phyloP scores from a whole-genome alignment of 1,284 basidiomycete species.

The Ganoderma meredithae region DNA sequence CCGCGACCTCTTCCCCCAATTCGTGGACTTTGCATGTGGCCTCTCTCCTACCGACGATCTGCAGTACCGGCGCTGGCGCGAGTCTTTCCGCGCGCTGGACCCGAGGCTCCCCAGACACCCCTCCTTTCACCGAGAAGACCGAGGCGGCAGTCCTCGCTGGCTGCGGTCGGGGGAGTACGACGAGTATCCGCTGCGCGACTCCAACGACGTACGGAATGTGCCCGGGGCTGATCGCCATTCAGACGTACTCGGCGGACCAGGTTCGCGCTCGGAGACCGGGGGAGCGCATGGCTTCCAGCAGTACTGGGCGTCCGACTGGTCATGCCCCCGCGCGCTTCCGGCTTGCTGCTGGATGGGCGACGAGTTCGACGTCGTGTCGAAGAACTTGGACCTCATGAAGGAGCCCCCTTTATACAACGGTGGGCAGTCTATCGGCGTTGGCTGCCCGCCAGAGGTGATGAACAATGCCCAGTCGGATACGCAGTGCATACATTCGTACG shows the following conservation, averaged over 20 bases:
- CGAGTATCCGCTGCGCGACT: neutral
- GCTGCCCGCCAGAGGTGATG: neutral
- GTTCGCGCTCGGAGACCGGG: neutral
- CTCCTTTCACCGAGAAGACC: neutral
- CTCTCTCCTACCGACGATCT: neutral
- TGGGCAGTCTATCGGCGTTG: neutral
- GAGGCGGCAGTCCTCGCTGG: neutral
- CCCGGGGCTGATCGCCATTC: neutral
- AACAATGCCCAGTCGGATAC: neutral
- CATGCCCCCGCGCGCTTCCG: neutral
- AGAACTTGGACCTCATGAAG: neutral
- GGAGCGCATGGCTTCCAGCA: neutral
- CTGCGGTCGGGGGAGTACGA: neutral
- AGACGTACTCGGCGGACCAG: neutral
- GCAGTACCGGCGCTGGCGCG: neutral
- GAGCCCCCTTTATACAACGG: neutral
- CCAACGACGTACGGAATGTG: neutral
- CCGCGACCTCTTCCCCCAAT: neutral
- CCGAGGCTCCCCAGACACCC: neutral
- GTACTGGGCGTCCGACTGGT: neutral
- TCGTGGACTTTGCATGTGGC: neutral
- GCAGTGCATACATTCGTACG: neutral
- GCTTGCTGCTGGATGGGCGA: neutral
- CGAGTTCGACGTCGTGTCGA: neutral
- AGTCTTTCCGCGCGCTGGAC: neutral